A percentile compares a stretch with the other conserved stretches of the same genome.
Evolutionary conservation across 2,329 filamentous ascomycete species (phyloP).

Genomic region (Ceratocystis variospora): DNA sequence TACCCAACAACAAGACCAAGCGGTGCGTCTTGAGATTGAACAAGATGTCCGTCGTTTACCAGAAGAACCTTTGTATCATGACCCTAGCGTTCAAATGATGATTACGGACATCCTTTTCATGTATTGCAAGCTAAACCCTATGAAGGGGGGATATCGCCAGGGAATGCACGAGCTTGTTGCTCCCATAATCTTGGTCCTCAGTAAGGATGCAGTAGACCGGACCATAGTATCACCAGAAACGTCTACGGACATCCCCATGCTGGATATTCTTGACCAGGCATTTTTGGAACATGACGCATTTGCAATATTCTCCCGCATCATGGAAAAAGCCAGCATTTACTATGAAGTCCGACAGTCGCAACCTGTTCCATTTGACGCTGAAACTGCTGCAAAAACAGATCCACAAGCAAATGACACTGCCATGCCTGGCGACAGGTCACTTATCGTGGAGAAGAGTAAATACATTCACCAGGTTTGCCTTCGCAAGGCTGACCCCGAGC

Average conservation of each 20-base stretch:
- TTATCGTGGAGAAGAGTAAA: slow-evolving; percentile 74
- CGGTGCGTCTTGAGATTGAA: slow-evolving; percentile 71
- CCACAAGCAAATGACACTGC: not conserved
- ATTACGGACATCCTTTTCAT: slow-evolving; percentile 85
- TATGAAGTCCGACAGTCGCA: slow-evolving; percentile 50
- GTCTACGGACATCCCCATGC: slow-evolving; percentile 31
- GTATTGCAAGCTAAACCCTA: slow-evolving; percentile 83
- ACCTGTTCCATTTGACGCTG: not conserved
- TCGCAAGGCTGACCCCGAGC: slow-evolving; percentile 64
- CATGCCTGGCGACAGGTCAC: slow-evolving; percentile 32
- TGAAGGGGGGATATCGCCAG: slow-evolving; percentile 81
- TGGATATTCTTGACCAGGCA: slow-evolving; percentile 52
- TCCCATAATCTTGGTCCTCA: slow-evolving; percentile 71
- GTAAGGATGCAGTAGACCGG: slow-evolving; percentile 51
- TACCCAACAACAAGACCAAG: slow-evolving; percentile 70
- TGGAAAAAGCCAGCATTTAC: slow-evolving; percentile 75
- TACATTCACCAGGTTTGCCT: slow-evolving; percentile 76
- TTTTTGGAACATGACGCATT: slow-evolving; percentile 89
- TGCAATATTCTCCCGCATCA: slow-evolving; percentile 68
- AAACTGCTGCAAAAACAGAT: slow-evolving; percentile 24
- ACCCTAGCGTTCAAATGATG: slow-evolving; percentile 61
- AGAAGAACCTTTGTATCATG: slow-evolving; percentile 80
- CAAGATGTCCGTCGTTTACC: slow-evolving; percentile 92
- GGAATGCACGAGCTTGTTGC: slow-evolving; percentile 96
- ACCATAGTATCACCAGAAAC: slow-evolving; percentile 21